phyloP scores from a whole-genome alignment of 2,329 filamentous ascomycete species.

The Neofusicoccum ribis region DNA sequence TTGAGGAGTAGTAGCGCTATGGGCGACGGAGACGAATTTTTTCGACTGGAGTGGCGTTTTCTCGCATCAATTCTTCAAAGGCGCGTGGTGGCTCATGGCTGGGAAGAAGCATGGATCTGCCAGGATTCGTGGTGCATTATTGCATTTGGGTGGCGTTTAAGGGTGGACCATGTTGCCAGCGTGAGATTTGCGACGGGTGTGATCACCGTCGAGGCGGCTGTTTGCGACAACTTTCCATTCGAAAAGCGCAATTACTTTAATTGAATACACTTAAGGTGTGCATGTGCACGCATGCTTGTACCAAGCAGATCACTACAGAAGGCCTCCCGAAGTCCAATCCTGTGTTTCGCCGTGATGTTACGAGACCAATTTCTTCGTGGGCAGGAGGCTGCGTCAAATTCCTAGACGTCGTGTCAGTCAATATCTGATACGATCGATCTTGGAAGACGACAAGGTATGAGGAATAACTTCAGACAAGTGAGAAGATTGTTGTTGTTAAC shows the following conservation, averaged over 20 bases:
- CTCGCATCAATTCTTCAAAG: background rate
- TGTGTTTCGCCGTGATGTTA: no score
- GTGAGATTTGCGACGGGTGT: background rate
- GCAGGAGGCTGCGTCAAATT: background rate
- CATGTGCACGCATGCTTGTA: background rate
- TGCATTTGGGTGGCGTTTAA: background rate
- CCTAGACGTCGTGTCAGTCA: background rate
- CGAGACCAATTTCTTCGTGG: no score
- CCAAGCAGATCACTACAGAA: no score
- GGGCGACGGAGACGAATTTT: no score
- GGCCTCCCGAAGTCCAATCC: no score
- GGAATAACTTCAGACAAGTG: background rate
- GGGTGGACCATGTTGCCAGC: background rate
- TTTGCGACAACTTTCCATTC: background rate
- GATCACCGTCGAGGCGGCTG: background rate
- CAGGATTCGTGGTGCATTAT: background rate
- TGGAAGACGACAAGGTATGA: background rate
- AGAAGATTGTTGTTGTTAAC: slow-evolving; percentile 14
- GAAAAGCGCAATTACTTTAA: background rate
- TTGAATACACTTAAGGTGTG: background rate
- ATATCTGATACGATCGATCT: background rate
- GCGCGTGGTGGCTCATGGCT: background rate
- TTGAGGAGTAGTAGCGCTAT: slow-evolving; percentile 57
- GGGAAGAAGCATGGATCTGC: background rate
- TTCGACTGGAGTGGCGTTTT: background rate